Conservation (phyloP, 495 filamentous ascomycete species). For the Hypoxylon lenormandii region DNA sequence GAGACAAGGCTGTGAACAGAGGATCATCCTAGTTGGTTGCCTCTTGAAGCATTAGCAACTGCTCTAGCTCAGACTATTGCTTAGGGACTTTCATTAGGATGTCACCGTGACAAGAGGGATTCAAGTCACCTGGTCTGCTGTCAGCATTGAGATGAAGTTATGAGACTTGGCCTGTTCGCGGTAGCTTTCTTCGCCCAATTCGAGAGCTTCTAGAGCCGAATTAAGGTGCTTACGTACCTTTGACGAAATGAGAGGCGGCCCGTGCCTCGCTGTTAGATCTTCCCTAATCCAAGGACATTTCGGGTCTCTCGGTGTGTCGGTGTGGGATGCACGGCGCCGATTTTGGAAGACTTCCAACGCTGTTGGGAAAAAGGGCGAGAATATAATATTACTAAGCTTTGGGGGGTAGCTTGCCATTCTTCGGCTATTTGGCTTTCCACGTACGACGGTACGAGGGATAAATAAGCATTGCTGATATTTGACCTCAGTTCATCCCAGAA, state of each 20-base stretch:
- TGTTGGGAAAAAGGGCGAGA: neutral
- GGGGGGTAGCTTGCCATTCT: conserved; percentile 4
- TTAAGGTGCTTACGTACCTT: conserved; percentile 40
- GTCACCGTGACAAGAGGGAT: conserved; percentile 1
- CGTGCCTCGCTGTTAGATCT: conserved; percentile 34
- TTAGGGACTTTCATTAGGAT: conserved; percentile 15
- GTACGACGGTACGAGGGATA: neutral
- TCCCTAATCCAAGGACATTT: conserved; percentile 12
- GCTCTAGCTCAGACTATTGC: conserved; percentile 24
- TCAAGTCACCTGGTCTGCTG: conserved; percentile 4
- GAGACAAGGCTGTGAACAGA: conserved; percentile 25
- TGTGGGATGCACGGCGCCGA: conserved; percentile 10
- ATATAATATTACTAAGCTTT: conserved; percentile 21
- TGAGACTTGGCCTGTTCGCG: neutral
- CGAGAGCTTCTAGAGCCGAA: conserved; percentile 15
- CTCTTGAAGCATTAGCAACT: conserved; percentile 23
- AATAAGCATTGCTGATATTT: conserved; percentile 14
- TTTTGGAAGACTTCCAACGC: conserved; percentile 13
- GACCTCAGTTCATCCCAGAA: conserved; percentile 25
- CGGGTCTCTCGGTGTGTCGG: conserved; percentile 25
- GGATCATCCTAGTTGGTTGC: conserved; percentile 28
- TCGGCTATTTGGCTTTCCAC: conserved; percentile 11
- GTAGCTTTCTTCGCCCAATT: neutral
- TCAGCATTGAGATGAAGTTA: conserved; percentile 2
- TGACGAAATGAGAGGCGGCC: conserved; percentile 28